Evolutionary conservation across 371 early-diverging fungal genomes (phyloP), one percentile per base, ranked within the genome.

Genomic region (Mortierella sp.): DNA sequence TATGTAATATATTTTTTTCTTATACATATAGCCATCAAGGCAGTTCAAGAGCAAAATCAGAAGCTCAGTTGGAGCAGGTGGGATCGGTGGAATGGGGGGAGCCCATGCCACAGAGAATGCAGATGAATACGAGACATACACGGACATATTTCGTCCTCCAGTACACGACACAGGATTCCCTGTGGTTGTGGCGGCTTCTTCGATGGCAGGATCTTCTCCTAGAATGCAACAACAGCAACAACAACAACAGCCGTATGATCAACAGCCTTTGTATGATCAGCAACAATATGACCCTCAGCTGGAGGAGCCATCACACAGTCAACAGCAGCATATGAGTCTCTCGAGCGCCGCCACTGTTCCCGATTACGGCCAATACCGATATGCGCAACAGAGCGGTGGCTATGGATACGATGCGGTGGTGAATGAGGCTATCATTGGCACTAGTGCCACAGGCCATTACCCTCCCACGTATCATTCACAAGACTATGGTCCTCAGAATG

Each of bases 41-140:
- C 56, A 73, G 56, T 73, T 73, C 68, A 67, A 73, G 64, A 62
- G 47, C 48, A 73, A 64, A 60, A 73, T 73, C 23, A 46, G 53
- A 12, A 61, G 46, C 30, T 65, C 72, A 2, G 39, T 30, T 12
- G 64, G 50, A 4, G 63, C 37, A 8, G 42, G 17, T 21, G 58
- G 41, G 15, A 6, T 31, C 1, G 55, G 48, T 34, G 46, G 32
- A 7, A 34, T 34, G 7, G 37, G 1, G 4, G 11, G 11, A 34
- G 14, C 1, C 4, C 37, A 14, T 14, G 37, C 37, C 7, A 14
- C 7, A 2, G 44, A 32, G 4, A 56, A 59, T 4, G 17, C 52
- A 1, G 41, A 37, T 15, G 58, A 56, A 6, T 52, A 59, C 39
- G 71, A 53, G 4, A n/a, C 23, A 17, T 71, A 71, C 47, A 41